Conservation (phyloP, 31 red algal species). For the Asparagopsis taxiformis region DNA sequence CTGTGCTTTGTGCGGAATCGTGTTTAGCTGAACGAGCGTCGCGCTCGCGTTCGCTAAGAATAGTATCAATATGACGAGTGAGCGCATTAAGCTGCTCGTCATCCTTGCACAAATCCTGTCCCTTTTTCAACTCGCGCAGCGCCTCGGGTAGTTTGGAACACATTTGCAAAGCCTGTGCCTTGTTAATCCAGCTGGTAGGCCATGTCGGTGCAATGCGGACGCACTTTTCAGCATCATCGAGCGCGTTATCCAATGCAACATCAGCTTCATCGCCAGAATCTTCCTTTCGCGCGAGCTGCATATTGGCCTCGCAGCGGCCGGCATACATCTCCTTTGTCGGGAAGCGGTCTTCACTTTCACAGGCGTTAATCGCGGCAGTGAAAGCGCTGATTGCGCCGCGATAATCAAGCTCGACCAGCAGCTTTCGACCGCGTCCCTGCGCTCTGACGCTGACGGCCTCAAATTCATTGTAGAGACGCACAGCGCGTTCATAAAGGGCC, state of each 20-base stretch:
- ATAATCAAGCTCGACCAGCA: conserved; percentile 49
- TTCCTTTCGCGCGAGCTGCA: conserved; percentile 30
- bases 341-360: conserved; percentile 50
- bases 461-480: conserved; percentile 49
- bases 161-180: conserved; percentile 27
- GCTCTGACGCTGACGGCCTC: conserved; percentile 61
- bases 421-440: conserved; percentile 24
- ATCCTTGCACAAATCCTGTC: conserved; percentile 46
- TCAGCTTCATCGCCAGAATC: conserved; percentile 22
- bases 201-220: conserved; percentile 68
- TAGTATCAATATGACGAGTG: conserved; percentile 30
- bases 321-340: conserved; percentile 63
- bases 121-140: conserved; percentile 41
- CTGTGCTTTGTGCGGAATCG: conserved; percentile 9
- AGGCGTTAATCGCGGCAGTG: conserved; percentile 51
- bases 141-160: conserved; percentile 49
- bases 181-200: conserved; percentile 63
- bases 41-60: conserved; percentile 30
- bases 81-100: conserved; percentile 48
- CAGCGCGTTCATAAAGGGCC: conserved; percentile 47
- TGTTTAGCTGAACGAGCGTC: conserved; percentile 31
- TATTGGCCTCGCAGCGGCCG: conserved; percentile 41
- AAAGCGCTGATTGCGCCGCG: conserved; percentile 51
- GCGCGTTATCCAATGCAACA: conserved; percentile 42
- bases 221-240: conserved; percentile 73